Evolutionary conservation across 2,329 filamentous ascomycete genomes (phyloP), one percentile per base, ranked within the genome.

Genomic region (Microsporum canis): DNA sequence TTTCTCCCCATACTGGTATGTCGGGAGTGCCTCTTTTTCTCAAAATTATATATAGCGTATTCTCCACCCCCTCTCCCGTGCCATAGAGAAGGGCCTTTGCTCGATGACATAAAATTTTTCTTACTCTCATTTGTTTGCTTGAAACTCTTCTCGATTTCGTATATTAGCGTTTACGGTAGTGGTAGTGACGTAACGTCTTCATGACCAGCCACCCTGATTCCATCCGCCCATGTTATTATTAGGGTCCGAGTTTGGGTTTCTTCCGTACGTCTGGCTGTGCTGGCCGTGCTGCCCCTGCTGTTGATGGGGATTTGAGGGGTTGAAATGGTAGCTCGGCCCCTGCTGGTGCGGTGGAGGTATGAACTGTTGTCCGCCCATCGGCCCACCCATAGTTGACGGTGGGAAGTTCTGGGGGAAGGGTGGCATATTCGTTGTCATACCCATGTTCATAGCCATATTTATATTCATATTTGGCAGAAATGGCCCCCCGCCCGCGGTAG

Each of bases 261-360:
- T 36, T 34, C n/a, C 27, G 14, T 59, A 49, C 14, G 10, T 49
- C 39, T 56, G 61, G 36, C 45, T 47, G 63, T 64, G 63, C 12
- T 63, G 64, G 55, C 66, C 63, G 17, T 67, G 66, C 51, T 68
- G 66, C 12, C 64, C 64, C 27, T 66, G 66, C 33, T 69, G 66
- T 0, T 66, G 65, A 33, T 65, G 61, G 6, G 67, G 68, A 43
- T 63, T 63, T 55, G 51, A 3, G 34, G 51, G 51, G 36, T 34
- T 55, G 31, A 55, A 55, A 34, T 7, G 29, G 31, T 34, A 55
- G 51, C 23, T 55, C 14, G 27, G 31, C 31, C 29, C 51, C 5
- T n/a, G 51, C 12, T 36, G 51, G n/a, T 36, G 63, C 27, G 60
- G 57, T 14, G 57, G 55, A 38, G 59, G 58, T 23, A 56, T 34